Percentiles rank a stretch among this genome's conserved stretches.
Evolutionary conservation across 768 basidiomycete genomes (phyloP).

Genomic region (Clathrus columnatus): DNA sequence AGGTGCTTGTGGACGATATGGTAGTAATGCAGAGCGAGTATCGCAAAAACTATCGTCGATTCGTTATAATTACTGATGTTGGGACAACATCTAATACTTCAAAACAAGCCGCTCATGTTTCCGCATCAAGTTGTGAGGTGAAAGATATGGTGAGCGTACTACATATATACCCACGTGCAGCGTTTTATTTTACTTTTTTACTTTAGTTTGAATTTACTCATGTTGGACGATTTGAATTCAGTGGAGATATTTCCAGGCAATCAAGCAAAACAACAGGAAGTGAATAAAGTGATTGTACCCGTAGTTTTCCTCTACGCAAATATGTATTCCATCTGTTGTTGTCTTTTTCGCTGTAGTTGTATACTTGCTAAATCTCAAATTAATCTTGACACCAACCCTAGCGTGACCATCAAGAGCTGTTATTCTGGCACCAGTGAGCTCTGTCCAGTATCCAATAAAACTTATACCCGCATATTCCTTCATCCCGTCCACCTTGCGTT

Average conservation of each 20-base stretch:
- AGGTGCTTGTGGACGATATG: conserved; percentile 42
- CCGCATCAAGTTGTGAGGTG: conserved; percentile 16
- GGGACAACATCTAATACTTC: conserved; percentile 21
- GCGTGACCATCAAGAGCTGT: too few species aligned
- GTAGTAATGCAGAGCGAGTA: conserved; percentile 46
- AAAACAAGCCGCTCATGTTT: neutral
- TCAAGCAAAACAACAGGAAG: too few species aligned
- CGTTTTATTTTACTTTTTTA: neutral
- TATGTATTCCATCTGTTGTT: too few species aligned
- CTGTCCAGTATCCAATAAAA: neutral
- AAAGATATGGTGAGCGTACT: conserved; percentile 39
- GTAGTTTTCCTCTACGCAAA: too few species aligned
- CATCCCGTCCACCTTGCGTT: too few species aligned
- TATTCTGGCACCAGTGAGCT: too few species aligned
- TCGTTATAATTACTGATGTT: conserved; percentile 44
- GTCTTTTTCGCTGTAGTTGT: too few species aligned
- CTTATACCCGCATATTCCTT: too few species aligned
- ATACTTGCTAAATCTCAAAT: too few species aligned
- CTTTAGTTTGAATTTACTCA: conserved; percentile 50
- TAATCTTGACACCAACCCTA: too few species aligned
- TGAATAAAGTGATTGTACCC: too few species aligned
- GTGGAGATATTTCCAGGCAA: conserved; percentile 36
- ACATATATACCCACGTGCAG: conserved; percentile 6
- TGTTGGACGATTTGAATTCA: conserved; percentile 42
- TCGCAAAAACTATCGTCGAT: conserved; percentile 56